Percentiles rank a stretch among this genome's conserved stretches.
Conservation (phyloP, 2,329 filamentous ascomycete genomes). For the Exutisphaerella laricina region DNA sequence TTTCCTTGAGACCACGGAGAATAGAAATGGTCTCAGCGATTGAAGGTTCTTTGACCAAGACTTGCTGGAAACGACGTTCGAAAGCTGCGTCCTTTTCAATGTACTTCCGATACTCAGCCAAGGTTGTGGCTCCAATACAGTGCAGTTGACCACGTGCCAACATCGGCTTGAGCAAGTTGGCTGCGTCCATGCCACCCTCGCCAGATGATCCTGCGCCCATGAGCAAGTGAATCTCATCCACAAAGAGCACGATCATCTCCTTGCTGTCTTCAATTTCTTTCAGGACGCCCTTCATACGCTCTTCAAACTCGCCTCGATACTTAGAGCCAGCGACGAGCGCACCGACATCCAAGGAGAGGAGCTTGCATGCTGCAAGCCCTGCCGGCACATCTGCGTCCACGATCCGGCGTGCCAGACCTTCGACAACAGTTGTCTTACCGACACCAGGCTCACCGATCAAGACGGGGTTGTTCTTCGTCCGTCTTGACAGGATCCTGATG, state of each 20-base stretch:
- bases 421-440: slow-evolving; percentile 95
- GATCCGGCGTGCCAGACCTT: slow-evolving; percentile 90
- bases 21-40: slow-evolving; percentile 92
- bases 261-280: slow-evolving; percentile 95
- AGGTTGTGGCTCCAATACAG: slow-evolving; percentile 94
- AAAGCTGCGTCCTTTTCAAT: slow-evolving; percentile 98
- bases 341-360: slow-evolving; percentile 92
- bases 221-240: slow-evolving; percentile 96
- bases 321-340: slow-evolving; percentile 95
- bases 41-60: slow-evolving; percentile 88
- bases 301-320: slow-evolving; percentile 96
- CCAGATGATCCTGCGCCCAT: slow-evolving; percentile 96
- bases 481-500: slow-evolving; percentile 81
- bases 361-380: slow-evolving; percentile 86
- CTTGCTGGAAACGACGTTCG: slow-evolving; percentile 97
- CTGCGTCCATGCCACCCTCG: slow-evolving; percentile 97
- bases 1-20: slow-evolving; percentile 94
- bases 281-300: slow-evolving; percentile 97
- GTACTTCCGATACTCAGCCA: slow-evolving; percentile 95
- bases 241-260: slow-evolving; percentile 95
- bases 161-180: slow-evolving; percentile 97
- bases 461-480: slow-evolving; percentile 98
- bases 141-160: slow-evolving; percentile 92
- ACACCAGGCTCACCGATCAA: slow-evolving; percentile 97
- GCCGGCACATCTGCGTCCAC: slow-evolving; percentile 96